Evolutionary conservation across 495 filamentous ascomycete species (phyloP).

Genomic region (Chaetomium tenue): DNA sequence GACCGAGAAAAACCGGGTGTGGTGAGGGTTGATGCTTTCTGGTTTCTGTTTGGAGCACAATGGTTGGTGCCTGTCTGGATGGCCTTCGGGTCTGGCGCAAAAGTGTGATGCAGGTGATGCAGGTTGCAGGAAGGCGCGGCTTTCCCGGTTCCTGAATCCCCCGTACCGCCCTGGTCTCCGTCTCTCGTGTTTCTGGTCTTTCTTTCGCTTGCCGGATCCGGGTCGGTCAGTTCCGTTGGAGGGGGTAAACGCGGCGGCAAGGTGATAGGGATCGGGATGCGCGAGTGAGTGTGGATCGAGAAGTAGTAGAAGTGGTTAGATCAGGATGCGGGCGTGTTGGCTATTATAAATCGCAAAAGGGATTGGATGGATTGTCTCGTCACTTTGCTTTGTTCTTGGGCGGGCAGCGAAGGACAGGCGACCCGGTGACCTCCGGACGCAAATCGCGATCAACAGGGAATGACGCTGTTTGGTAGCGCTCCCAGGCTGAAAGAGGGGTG

Average conservation of each 20-base stretch:
- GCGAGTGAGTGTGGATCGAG: no score
- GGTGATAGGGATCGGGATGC: no score
- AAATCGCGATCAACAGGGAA: conserved; percentile 35
- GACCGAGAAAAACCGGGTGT: conserved; percentile 7
- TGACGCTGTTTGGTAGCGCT: conserved; percentile 30
- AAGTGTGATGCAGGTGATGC: neutral
- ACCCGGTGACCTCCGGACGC: conserved; percentile 14
- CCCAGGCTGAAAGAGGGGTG: conserved; percentile 21
- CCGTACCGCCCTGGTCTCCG: no score
- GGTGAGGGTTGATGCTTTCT: no score
- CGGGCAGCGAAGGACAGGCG: neutral
- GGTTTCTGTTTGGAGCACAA: no score
- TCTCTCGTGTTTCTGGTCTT: neutral
- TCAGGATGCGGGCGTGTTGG: neutral
- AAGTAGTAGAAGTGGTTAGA: no score
- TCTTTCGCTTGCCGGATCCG: conserved; percentile 3
- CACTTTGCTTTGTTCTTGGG: conserved; percentile 19
- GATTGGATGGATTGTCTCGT: neutral
- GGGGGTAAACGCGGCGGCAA: no score
- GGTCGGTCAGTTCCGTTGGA: neutral
- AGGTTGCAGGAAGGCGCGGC: conserved; percentile 3
- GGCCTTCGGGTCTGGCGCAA: conserved; percentile 3
- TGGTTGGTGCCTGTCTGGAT: neutral
- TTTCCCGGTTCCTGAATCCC: conserved; percentile 12
- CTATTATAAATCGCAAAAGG: neutral